Evolutionary conservation across 2,329 filamentous ascomycete genomes (phyloP), one percentile per base, ranked within the genome.

Genomic region (Nannizziopsis barbatae): DNA sequence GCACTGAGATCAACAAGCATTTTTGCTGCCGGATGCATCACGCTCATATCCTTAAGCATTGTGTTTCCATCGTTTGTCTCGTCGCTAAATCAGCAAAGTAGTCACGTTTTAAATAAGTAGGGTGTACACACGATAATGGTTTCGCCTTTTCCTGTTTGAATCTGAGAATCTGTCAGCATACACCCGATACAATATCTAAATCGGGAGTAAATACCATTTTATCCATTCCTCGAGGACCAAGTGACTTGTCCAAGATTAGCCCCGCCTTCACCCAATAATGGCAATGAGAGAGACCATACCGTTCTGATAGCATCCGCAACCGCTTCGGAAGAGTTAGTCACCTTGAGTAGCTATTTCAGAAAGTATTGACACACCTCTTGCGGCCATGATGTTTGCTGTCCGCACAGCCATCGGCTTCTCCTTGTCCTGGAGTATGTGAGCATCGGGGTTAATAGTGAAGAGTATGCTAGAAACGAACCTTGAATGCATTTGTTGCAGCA

Each of bases 21-120:
- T 74, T 95, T 95, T 45, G 92, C 92, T 42, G 93, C 94, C n/a
- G 92, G 92, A 66, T 98, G 92, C 84, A 98, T 88, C 57, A 98
- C 92, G 56, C 86, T 85, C 92, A 98, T 96, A 75, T 90, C 90
- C 73, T 86, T 94, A 64, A 98, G 74, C 90, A 98, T 98, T 50
- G 92, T 98, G 74, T 93, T 94, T 67, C 92, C 92, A 71, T 98
- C 92, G 75, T 98, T 98, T 63, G 92, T 98, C 71, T 74, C 56
- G 53, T 54, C 52, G 53, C 52, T 17, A 20, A 53, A 54, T 69
- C 42, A 47, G 39, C 42, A 31, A n/a, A 15, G 14, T 5, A 11
- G 31, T 3, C 11, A 11, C 17, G 39, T 39, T 3, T 18, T 35
- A 43, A 27, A 15, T 14, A 22, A 20, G 18, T 14, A 31, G 14